Evolutionary conservation across 805 yeast genomes (phyloP), one percentile per base, ranked within the genome.

Genomic region (Candida palmyrensis): DNA sequence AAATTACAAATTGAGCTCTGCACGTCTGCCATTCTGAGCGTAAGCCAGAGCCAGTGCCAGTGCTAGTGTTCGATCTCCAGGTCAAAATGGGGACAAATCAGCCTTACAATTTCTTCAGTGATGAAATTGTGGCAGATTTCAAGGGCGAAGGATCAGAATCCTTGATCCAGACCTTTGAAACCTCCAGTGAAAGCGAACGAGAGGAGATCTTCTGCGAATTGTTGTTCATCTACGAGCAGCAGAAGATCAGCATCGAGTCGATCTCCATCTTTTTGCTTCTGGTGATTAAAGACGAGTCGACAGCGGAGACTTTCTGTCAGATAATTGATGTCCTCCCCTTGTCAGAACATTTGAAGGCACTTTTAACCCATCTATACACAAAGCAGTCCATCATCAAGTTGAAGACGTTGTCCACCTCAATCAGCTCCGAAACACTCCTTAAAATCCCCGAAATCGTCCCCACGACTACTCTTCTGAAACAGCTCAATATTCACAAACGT

Each of bases 271-370:
- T 60, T 33, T 40, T 63, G 24, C 40, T 49, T 12, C 18, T 42
- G 3, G 51, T 56, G 15, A 57, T 65, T 30, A 55, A 47, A 17
- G 52, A 49, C 19, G 68, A 62, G 28, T 43, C 43, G 8, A 33
- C 43, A 3, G 70, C 71, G 11, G 44, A 50, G 7, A 38, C 46
- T 2, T 64, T 66, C 33, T 63, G 68, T 35, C 65, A 59, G 34
- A 62, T 63, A 1, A 42, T 60, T 12, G 59, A 63, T 41, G 59
- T 61, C 6, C 63, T 66, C 24, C 70, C 70, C 8, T 33, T 44
- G 4, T 33, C 51, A 4, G 51, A 45, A 5, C 28, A 40, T 2
- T 36, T 59, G 11, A 43, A 44, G 18, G 32, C 42, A 6, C 42
- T 63, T 8, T 36, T 64, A 12, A 38, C 41, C 12, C 37, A 42